Evolutionary conservation across 83 land plant genomes (phyloP).

Genomic region (Diphasiastrum complanatum): DNA sequence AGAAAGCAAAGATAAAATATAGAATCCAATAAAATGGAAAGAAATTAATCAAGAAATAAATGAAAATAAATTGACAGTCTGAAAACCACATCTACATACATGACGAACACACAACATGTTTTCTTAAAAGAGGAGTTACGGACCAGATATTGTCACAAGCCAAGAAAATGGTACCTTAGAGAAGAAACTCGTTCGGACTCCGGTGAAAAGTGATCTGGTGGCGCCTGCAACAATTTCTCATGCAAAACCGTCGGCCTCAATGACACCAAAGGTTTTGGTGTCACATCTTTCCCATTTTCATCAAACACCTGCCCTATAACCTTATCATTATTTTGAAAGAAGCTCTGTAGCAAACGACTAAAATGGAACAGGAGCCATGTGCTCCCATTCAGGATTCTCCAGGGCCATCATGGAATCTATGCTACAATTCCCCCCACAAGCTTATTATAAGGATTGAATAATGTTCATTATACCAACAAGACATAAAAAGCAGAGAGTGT

Average conservation of each 20-base stretch:
- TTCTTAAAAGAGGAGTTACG: background rate
- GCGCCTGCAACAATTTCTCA: conserved; percentile 22
- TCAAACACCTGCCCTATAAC: conserved; percentile 33
- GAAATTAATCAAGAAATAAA: background rate
- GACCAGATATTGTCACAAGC: background rate
- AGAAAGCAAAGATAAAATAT: background rate
- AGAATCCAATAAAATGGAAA: background rate
- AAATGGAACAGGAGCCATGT: background rate
- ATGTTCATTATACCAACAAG: background rate
- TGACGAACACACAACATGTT: background rate
- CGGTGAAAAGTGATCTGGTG: conserved; percentile 17
- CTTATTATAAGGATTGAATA: background rate
- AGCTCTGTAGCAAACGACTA: background rate
- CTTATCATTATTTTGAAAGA: background rate
- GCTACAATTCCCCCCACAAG: background rate
- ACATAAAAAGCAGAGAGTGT: background rate
- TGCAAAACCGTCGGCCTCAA: conserved; percentile 33
- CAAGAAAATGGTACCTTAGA: conserved; percentile 10
- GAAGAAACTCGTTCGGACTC: conserved; percentile 18
- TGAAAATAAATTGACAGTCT: conserved; percentile 13
- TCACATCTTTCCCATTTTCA: conserved; percentile 43
- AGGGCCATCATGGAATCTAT: background rate
- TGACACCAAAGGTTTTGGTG: conserved; percentile 34
- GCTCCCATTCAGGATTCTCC: conserved; percentile 12
- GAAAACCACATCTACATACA: background rate